Base-by-base conservation (phyloP, 176 grass and related monocot genomes). In the Ensete glaucum region DNA sequence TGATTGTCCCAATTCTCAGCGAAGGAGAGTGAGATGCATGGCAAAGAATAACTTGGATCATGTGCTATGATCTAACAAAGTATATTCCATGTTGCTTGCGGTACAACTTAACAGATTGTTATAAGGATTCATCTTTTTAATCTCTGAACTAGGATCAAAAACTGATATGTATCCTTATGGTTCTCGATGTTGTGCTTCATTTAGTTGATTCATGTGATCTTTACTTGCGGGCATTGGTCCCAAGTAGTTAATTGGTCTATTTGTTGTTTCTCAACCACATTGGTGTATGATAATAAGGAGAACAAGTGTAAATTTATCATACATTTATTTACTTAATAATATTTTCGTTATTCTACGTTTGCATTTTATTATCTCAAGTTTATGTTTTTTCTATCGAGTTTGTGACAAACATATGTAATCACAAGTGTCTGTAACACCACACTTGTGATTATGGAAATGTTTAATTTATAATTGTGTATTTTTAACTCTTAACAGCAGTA, bases 1-100 rank as follows among this genome's bases (percentile, higher is more conserved):
- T 96, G 81, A 90, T 96, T 78, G 89, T 92, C 63, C 90, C 93
- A 34, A 90, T 96, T 52, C 77, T 90, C 16, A 96, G 87, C 7
- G 93, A 74, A 74, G 72, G 89, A 48, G 93, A 92, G 86, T 96
- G 80, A 96, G 13, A 79, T 57, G 8, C 29, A 9, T 23, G 34
- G 53, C 52, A 3, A 19, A 20, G 13, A 77, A 24, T 22, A 80
- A 73, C 20, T 52, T 29, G 26, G 11, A 51, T 22, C 16, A 79
- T 69, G 20, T 22, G 62, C 21, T 11, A 20, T 64, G n/a, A 64
- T 64, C 22, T 20, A 17, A 23, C 9, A 64, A 2, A 9, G n/a
- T 2, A 64, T 9, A 64, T 64, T 22, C 21, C 62, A 64, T 64
- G n/a, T 64, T 20, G 9, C 19, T 9, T 64, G 19, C 58, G 1